These are phyloP conservation scores for Chimonanthus praecox DNA, from an alignment of 164 flowering plant genomes.

Conservation along the genomic window DNA sequence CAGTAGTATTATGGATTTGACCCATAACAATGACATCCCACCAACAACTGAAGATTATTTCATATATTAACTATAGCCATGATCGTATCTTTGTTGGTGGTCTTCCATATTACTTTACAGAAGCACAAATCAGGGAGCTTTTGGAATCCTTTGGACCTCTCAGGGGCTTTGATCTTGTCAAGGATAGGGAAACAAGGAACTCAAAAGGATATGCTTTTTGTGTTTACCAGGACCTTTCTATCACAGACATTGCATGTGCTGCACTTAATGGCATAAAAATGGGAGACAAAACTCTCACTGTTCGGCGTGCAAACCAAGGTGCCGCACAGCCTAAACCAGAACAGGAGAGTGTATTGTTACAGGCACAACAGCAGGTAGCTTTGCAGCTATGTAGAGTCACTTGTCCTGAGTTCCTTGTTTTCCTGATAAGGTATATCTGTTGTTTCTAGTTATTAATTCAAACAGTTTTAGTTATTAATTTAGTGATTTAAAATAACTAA, in stretches of 20 bases:
- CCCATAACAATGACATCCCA: too few species aligned
- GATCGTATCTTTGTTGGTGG: slow-evolving; percentile 99
- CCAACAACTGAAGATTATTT: too few species aligned
- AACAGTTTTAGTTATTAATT: too few species aligned
- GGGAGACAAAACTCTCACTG: slow-evolving; percentile 98
- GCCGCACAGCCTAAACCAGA: slow-evolving; percentile 85
- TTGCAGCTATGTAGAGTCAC: slow-evolving; percentile 53
- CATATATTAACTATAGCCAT: too few species aligned
- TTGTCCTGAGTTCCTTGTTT: neutral
- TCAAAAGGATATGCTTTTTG: slow-evolving; percentile 99
- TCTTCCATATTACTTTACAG: slow-evolving; percentile 94
- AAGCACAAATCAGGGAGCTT: slow-evolving; percentile 86
- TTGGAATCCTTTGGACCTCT: slow-evolving; percentile 94
- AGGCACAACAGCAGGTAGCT: slow-evolving; percentile 96
- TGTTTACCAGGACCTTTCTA: slow-evolving; percentile 90
- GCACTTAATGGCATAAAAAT: slow-evolving; percentile 97
- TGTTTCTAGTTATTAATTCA: too few species aligned
- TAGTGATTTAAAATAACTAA: too few species aligned
- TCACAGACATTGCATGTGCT: slow-evolving; percentile 96
- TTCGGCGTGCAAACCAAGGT: slow-evolving; percentile 96
- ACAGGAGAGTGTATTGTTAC: slow-evolving; percentile 80
- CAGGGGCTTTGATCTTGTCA: slow-evolving; percentile 95
- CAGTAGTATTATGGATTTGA: too few species aligned
- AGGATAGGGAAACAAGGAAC: slow-evolving; percentile 97
- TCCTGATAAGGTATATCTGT: neutral